Evolutionary conservation across 495 filamentous ascomycete genomes (phyloP).

Genomic region (Talaromyces liani): DNA sequence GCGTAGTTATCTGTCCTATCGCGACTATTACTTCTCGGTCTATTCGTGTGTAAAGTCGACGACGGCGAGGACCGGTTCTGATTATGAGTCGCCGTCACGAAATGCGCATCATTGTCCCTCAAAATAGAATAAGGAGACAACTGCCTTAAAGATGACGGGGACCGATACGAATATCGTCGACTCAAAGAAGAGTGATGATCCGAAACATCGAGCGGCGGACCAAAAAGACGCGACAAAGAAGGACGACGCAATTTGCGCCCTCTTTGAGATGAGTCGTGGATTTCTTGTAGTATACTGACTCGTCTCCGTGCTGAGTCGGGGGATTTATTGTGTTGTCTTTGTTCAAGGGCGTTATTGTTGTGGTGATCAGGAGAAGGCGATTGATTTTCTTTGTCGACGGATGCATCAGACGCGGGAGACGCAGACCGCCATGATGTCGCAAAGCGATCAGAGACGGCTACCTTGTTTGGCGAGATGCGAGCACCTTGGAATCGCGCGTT

Average conservation of each 20-base stretch:
- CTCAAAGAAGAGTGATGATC: constrained; percentile 2
- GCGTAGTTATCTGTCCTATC: constrained; percentile 16
- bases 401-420: constrained; percentile 7
- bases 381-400: constrained; percentile 10
- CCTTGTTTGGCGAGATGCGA: constrained; percentile 16
- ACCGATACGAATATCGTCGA: constrained; percentile 13
- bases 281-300: constrained; percentile 23
- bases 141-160: constrained; percentile 6
- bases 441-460: constrained; percentile 5
- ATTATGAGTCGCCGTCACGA: neutral
- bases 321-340: neutral
- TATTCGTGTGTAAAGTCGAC: constrained; percentile 10
- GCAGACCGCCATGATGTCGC: constrained; percentile 9
- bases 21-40: constrained; percentile 8
- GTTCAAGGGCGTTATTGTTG: neutral
- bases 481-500: constrained; percentile 26
- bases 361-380: neutral
- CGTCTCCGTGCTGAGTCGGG: constrained; percentile 8
- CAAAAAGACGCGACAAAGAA: constrained; percentile 15
- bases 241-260: constrained; percentile 12
- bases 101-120: constrained; percentile 2
- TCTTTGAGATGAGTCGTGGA: constrained; percentile 18
- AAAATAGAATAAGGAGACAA: constrained; percentile 5
- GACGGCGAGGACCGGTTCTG: constrained; percentile 10
- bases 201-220: constrained; percentile 7